Evolutionary conservation across 2,329 filamentous ascomycete genomes (phyloP).

Genomic region (Venturia pyrina): DNA sequence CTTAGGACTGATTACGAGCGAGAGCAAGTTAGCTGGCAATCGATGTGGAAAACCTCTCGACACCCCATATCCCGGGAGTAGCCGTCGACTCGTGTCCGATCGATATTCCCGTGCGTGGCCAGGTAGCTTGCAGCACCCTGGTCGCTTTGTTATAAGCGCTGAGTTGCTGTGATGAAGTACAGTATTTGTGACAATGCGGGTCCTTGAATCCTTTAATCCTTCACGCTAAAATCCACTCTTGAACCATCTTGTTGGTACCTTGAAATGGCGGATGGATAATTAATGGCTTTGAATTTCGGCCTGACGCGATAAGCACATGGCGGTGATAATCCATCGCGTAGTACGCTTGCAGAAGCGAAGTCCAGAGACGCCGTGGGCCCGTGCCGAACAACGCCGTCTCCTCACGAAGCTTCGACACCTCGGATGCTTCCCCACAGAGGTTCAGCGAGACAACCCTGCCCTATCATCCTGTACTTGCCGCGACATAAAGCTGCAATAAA

Average conservation of each 20-base stretch:
- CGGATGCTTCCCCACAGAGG: background rate
- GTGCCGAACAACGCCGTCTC: background rate
- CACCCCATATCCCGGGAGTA: background rate
- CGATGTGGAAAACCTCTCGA: background rate
- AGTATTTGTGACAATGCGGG: background rate
- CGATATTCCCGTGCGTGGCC: background rate
- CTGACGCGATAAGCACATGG: background rate
- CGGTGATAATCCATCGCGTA: background rate
- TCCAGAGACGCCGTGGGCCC: background rate
- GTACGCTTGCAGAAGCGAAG: background rate
- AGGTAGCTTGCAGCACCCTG: background rate
- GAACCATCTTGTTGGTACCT: background rate
- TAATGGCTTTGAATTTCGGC: background rate
- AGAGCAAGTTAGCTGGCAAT: background rate
- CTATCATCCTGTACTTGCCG: background rate
- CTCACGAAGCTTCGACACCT: background rate
- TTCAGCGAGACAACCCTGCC: background rate
- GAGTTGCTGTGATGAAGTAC: background rate
- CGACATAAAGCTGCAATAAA: background rate
- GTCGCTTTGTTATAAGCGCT: background rate
- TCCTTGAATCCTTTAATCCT: background rate
- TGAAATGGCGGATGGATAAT: background rate
- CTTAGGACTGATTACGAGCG: too few relatives aligned
- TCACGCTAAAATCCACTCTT: background rate
- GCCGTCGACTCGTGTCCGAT: background rate